These are phyloP conservation scores for Trichoderma erinaceum DNA, from an alignment of 495 filamentous ascomycete genomes.

Conservation along the genomic window DNA sequence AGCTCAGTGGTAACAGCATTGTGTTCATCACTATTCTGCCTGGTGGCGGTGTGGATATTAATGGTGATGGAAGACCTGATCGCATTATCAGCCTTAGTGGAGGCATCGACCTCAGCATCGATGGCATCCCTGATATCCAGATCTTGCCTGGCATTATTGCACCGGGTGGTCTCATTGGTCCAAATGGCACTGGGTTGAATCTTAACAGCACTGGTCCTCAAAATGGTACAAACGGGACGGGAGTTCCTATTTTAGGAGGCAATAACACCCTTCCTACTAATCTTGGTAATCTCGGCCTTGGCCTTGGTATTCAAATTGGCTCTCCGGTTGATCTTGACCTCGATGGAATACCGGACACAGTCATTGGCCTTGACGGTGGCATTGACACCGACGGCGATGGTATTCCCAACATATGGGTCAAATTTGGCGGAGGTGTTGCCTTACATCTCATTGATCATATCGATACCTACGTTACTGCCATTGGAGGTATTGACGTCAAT, in stretches of 20 bases:
- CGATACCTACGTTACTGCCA: background rate
- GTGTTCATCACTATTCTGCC: background rate
- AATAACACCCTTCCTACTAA: background rate
- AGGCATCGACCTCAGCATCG: background rate
- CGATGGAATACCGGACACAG: background rate
- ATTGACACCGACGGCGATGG: slow-evolving; percentile 8
- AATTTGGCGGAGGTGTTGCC: too few relatives aligned
- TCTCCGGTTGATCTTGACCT: background rate
- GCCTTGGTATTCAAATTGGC: background rate
- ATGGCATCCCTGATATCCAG: background rate
- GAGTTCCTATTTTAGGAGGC: background rate
- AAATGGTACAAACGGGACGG: too few relatives aligned
- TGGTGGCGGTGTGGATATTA: background rate
- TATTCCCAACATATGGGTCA: background rate
- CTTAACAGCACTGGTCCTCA: too few relatives aligned
- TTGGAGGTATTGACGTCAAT: background rate
- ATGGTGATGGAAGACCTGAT: background rate
- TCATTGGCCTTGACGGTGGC: background rate
- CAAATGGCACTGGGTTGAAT: background rate
- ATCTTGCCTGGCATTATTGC: background rate
- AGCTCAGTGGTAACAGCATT: background rate
- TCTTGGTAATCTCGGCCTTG: background rate
- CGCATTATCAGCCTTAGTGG: background rate
- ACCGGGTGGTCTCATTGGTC: background rate
- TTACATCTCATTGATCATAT: background rate